Evolutionary conservation across 176 grass and related monocot species (phyloP), one percentile per base, ranked within the genome.

Genomic region (Oryza punctata): DNA sequence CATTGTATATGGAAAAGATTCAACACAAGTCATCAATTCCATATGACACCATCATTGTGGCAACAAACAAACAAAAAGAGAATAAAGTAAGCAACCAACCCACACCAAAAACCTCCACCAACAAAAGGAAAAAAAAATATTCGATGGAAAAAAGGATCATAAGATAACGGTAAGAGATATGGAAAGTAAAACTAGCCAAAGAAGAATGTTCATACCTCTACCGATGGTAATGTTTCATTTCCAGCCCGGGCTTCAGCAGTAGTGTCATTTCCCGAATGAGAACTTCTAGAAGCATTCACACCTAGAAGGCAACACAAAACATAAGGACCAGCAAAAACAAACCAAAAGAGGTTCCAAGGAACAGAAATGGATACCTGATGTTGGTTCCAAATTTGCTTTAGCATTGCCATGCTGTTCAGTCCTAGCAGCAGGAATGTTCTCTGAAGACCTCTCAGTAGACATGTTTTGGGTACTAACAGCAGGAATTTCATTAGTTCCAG

Each of bases 151-250:
- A 37, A 70, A 76, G 21, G 27, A 68, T 10, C n/a, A 67, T 11
- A 33, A 29, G 43, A 75, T 16, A 59, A 82, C 46, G 50, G 2
- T n/a, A 27, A 30, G 11, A 67, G 38, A 77, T 18, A 37, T 67
- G 26, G 44, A 78, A 45, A 47, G 21, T 82, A 73, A 63, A 79
- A 28, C 27, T n/a, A 45, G 63, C n/a, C 43, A 1, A 12, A 24
- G 10, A 52, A 67, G 63, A n/a, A 35, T 81, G 12, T 41, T 63
- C 60, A 80, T 94, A 99, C 96, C 87, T 92, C 96, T 40, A 78
- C 23, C 52, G 79, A 79, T 29, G 81, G 83, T 29, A 92, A 81
- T 52, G 64, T 52, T 74, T 99, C 91, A 84, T 80, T 89, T 66
- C 65, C 45, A 75, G 68, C 45, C 82, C 61, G 82, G 81, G 83